A percentile compares a stretch with the other conserved stretches of the same genome.
phyloP scores from a whole-genome alignment of 768 basidiomycete genomes.

The Panaeolus papilionaceus region DNA sequence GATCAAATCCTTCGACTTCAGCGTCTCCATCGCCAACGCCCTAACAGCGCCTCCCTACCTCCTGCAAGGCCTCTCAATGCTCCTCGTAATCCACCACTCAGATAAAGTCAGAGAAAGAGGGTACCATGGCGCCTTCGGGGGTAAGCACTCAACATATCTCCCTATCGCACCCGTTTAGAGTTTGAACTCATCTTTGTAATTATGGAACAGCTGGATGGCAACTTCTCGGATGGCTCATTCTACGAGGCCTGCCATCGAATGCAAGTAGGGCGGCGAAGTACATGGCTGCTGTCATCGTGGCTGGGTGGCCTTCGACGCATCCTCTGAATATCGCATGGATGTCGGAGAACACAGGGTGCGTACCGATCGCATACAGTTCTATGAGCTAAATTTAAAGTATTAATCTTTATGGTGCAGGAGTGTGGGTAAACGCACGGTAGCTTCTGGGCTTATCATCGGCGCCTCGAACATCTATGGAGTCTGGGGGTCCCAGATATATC shows the following conservation, averaged over 20 bases:
- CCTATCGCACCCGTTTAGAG: not conserved
- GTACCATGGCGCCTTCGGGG: slow-evolving; percentile 42
- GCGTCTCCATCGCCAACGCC: slow-evolving; percentile 43
- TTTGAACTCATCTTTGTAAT: not conserved
- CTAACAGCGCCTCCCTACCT: slow-evolving; percentile 45
- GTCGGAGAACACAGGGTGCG: slow-evolving; percentile 44
- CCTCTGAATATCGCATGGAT: slow-evolving; percentile 48
- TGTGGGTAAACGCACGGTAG: slow-evolving; percentile 40
- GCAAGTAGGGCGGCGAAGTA: slow-evolving; percentile 40
- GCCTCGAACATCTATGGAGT: slow-evolving; percentile 38
- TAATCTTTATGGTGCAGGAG: slow-evolving; percentile 28
- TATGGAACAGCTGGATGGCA: slow-evolving; percentile 41
- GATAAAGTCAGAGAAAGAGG: slow-evolving; percentile 41
- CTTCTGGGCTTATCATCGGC: slow-evolving; percentile 42
- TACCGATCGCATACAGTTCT: not conserved
- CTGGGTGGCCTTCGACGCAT: slow-evolving; percentile 45
- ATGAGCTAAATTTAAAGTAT: not conserved
- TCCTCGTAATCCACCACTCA: slow-evolving; percentile 38
- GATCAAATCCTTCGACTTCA: slow-evolving; percentile 45
- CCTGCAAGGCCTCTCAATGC: slow-evolving; percentile 40
- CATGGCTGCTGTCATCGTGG: slow-evolving; percentile 40
- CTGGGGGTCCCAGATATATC: slow-evolving; percentile 45
- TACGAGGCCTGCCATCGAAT: slow-evolving; percentile 36
- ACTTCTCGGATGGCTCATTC: slow-evolving; percentile 42
- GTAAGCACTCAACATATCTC: slow-evolving; percentile 20